Conservation (phyloP, 352 stramenopile genomes). For the Phytophthora rubi region DNA sequence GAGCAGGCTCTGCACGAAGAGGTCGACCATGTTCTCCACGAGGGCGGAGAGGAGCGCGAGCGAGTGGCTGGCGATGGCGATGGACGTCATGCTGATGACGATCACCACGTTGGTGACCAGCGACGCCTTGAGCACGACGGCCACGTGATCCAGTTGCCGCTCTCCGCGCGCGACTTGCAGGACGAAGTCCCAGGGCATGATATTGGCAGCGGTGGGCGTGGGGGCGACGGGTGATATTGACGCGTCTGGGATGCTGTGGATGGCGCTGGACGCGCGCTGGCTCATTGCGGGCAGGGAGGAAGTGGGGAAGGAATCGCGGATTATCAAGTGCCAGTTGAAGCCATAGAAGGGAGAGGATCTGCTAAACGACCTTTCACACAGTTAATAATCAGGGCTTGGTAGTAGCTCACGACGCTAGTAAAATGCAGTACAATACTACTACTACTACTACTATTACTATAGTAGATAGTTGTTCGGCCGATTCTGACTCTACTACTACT, state of each 20-base stretch:
- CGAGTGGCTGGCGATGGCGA: slow-evolving; percentile 80
- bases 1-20: slow-evolving; percentile 91
- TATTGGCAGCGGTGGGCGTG: background rate
- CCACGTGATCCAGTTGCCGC: slow-evolving; percentile 51
- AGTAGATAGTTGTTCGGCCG: too few relatives aligned
- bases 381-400: too few relatives aligned
- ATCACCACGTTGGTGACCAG: slow-evolving; percentile 71
- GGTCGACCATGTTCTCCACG: slow-evolving; percentile 93
- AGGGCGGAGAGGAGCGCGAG: slow-evolving; percentile 92
- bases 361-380: background rate
- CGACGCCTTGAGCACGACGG: slow-evolving; percentile 60
- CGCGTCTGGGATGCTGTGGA: background rate
- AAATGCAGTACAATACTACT: too few relatives aligned
- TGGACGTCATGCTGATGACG: slow-evolving; percentile 69
- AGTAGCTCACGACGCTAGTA: too few relatives aligned
- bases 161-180: slow-evolving; percentile 17
- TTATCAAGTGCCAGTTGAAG: too few relatives aligned
- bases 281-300: slow-evolving; percentile 5
- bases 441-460: too few relatives aligned
- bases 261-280: slow-evolving; percentile 2
- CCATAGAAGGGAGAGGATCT: background rate
- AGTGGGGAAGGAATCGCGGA: too few relatives aligned
- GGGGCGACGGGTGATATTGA: background rate
- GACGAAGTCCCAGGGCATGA: slow-evolving; percentile 15
- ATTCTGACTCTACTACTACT: too few relatives aligned